Conservation (phyloP, 2,329 filamentous ascomycete genomes). For the Phaeosphaeria sp. region DNA sequence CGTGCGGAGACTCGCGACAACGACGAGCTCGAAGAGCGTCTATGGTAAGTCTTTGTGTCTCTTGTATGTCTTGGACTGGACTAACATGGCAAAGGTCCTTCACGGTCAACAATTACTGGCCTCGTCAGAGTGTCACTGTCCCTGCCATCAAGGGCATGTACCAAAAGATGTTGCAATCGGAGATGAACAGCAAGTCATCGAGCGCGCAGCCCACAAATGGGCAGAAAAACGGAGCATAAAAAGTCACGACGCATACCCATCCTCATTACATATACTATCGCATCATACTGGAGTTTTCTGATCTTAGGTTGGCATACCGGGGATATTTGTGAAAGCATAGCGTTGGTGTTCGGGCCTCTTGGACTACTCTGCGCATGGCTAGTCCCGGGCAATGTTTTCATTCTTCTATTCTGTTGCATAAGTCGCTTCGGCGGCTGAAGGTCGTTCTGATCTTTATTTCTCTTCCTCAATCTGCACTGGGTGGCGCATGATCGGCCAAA, state of each 20-base stretch:
- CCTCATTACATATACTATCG: constrained; percentile 13
- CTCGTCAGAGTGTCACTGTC: constrained; percentile 37
- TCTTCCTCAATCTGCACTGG: constrained; percentile 18
- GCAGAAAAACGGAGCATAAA: constrained; percentile 29
- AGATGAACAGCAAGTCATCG: constrained; percentile 35
- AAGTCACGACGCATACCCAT: constrained; percentile 7
- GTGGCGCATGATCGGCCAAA: constrained; percentile 24
- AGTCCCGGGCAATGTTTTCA: constrained; percentile 23
- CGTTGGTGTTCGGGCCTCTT: constrained; percentile 40
- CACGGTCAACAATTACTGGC: constrained; percentile 48
- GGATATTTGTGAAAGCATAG: constrained; percentile 41
- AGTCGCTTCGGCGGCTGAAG: constrained; percentile 9
- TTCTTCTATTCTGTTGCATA: constrained; percentile 26
- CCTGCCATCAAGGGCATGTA: constrained; percentile 48
- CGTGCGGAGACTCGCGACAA: constrained; percentile 55
- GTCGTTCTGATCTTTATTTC: constrained; percentile 5
- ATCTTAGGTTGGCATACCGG: constrained; percentile 23
- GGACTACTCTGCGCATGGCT: constrained; percentile 25
- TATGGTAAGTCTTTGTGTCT: constrained; percentile 53
- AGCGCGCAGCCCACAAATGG: constrained; percentile 30
- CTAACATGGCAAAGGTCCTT: constrained; percentile 42
- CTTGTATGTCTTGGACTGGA: neutral
- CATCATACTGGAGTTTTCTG: constrained; percentile 30
- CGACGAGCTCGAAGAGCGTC: constrained; percentile 55
- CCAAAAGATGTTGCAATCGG: constrained; percentile 41